A percentile compares a stretch with the other conserved stretches of the same genome.
Evolutionary conservation across 345 rosid species (phyloP).

Genomic region (Syzygium grande): DNA sequence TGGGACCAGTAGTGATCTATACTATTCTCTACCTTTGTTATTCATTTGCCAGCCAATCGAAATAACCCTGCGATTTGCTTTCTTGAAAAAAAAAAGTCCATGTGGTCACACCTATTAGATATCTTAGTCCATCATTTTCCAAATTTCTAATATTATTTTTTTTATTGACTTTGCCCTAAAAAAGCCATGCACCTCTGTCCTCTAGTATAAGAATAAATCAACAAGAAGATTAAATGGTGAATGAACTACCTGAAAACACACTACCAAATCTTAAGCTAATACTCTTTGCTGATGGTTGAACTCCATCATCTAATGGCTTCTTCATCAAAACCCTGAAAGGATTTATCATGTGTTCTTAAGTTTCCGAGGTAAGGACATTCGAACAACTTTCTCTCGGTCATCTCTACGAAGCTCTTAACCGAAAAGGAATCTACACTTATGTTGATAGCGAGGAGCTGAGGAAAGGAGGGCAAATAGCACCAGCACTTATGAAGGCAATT

Average conservation of each 20-base stretch:
- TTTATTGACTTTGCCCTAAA: too few relatives aligned
- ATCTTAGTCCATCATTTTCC: background rate
- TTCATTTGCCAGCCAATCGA: background rate
- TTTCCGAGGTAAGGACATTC: rapidly evolving
- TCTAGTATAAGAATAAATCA: background rate
- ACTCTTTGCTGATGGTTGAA: background rate
- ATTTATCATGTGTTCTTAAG: background rate
- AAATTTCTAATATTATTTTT: background rate
- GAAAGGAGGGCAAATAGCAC: background rate
- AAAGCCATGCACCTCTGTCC: background rate
- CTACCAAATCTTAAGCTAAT: background rate
- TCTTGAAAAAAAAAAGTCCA: background rate
- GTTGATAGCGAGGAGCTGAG: background rate
- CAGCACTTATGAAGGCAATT: background rate
- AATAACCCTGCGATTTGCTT: background rate
- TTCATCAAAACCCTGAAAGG: rapidly evolving
- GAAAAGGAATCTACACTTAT: background rate
- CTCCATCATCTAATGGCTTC: background rate
- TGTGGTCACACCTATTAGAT: background rate
- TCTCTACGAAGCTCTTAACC: background rate
- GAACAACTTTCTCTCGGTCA: background rate
- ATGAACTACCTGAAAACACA: rapidly evolving
- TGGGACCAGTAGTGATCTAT: too few relatives aligned
- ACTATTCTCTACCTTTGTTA: too few relatives aligned
- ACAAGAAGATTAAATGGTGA: background rate